These are phyloP conservation scores for Haplosporangium sp. DNA, from an alignment of 371 early-diverging fungal species.

Conservation along the genomic window DNA sequence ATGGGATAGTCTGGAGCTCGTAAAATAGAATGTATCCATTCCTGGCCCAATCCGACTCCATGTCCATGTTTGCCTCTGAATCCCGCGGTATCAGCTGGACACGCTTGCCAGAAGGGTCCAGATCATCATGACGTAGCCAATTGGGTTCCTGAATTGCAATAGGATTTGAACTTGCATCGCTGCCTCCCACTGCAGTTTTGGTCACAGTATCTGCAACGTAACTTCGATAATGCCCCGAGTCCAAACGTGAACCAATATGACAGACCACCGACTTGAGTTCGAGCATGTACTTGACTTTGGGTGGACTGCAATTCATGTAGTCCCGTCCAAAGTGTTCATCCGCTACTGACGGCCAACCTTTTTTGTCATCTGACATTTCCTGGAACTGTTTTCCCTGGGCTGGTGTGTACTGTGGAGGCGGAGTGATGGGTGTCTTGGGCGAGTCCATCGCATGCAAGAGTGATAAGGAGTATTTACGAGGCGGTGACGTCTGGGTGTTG, in stretches of 20 bases:
- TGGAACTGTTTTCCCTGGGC: constrained; percentile 2
- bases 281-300: constrained; percentile 59
- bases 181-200: not conserved
- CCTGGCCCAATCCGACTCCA: constrained; percentile 59
- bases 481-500: constrained; percentile 22
- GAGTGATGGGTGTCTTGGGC: constrained; percentile 35
- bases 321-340: constrained; percentile 13
- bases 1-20: constrained; percentile 60
- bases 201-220: constrained; percentile 56
- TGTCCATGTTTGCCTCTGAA: constrained; percentile 43
- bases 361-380: constrained; percentile 19
- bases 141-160: constrained; percentile 40
- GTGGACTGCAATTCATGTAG: constrained; percentile 31
- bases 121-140: constrained; percentile 53
- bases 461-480: constrained; percentile 44
- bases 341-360: constrained; percentile 26
- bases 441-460: constrained; percentile 34
- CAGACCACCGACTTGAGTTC: constrained; percentile 68
- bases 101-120: constrained; percentile 50
- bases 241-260: constrained; percentile 60
- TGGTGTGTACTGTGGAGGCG: constrained; percentile 48
- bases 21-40: constrained; percentile 71
- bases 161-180: not conserved
- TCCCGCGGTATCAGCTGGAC: constrained; percentile 32
- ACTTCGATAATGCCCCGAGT: constrained; percentile 67